Conservation (phyloP, 202 grass and related monocot species). For the Cymbopogon flexuosus region DNA sequence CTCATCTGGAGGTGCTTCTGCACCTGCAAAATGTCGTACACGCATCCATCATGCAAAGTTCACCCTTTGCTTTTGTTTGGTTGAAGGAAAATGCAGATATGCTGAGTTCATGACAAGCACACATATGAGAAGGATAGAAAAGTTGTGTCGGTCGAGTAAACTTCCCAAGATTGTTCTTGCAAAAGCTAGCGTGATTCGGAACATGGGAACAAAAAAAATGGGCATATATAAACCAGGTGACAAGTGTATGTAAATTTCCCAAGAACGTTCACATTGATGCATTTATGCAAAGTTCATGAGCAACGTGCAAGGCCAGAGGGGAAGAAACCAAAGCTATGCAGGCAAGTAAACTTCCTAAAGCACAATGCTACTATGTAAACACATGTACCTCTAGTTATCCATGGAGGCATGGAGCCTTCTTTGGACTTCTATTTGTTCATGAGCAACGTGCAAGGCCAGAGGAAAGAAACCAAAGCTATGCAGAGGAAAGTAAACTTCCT, state of each 20-base stretch:
- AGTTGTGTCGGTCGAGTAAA: slow-evolving; percentile 32
- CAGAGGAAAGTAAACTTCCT: slow-evolving; percentile 30
- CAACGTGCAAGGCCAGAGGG: background rate
- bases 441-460: background rate
- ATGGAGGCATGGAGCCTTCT: slow-evolving; percentile 59
- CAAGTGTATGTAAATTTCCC: slow-evolving; percentile 36
- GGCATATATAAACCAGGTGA: background rate
- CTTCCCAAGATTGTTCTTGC: slow-evolving; percentile 43
- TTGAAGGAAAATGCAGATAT: slow-evolving; percentile 25
- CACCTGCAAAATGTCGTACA: slow-evolving; percentile 47
- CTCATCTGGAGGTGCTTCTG: slow-evolving; percentile 95
- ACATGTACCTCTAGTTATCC: slow-evolving; percentile 62
- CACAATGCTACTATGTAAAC: background rate
- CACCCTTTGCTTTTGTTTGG: background rate
- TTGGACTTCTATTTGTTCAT: slow-evolving; percentile 75
- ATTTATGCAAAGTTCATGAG: slow-evolving; percentile 27
- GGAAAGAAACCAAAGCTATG: background rate
- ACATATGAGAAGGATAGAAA: background rate
- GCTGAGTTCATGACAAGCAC: slow-evolving; percentile 25
- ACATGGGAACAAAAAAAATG: slow-evolving; percentile 3
- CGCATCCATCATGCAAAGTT: background rate
- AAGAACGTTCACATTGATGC: slow-evolving; percentile 29
- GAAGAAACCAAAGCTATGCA: background rate
- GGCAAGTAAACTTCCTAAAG: slow-evolving; percentile 37
- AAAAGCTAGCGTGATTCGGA: background rate